phyloP scores from a whole-genome alignment of 768 basidiomycete species.

The Filobasidium wieringae region DNA sequence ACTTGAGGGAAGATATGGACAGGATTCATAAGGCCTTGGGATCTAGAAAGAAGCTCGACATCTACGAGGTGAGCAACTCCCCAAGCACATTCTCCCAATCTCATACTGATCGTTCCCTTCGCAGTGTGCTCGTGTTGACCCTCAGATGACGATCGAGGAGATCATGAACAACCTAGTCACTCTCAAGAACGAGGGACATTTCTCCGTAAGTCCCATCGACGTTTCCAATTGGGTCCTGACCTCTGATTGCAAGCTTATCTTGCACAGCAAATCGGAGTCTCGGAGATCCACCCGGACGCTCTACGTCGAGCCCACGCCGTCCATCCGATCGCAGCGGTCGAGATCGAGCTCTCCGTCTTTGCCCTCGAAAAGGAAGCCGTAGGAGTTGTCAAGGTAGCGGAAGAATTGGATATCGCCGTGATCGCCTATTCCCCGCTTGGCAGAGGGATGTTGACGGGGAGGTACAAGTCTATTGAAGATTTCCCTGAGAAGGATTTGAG shows the following conservation, averaged over 20 bases:
- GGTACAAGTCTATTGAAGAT: slow-evolving; percentile 34
- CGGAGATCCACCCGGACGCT: slow-evolving; percentile 46
- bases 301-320: slow-evolving; percentile 43
- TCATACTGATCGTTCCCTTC: no score
- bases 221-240: not conserved
- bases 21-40: slow-evolving; percentile 44
- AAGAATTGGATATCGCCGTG: slow-evolving; percentile 51
- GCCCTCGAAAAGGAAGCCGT: slow-evolving; percentile 48
- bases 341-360: slow-evolving; percentile 59
- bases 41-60: slow-evolving; percentile 49
- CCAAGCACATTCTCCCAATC: no score
- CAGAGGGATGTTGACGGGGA: slow-evolving; percentile 38
- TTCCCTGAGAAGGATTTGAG: slow-evolving; percentile 43
- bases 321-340: slow-evolving; percentile 50
- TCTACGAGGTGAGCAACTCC: slow-evolving; percentile 51
- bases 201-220: slow-evolving; percentile 27
- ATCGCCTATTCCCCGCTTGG: slow-evolving; percentile 49
- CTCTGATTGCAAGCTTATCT: not conserved
- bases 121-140: slow-evolving; percentile 35
- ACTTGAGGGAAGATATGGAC: slow-evolving; percentile 46
- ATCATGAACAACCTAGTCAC: slow-evolving; percentile 41
- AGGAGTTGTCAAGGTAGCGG: slow-evolving; percentile 47
- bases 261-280: slow-evolving; percentile 48
- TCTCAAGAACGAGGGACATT: slow-evolving; percentile 49
- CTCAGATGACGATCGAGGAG: slow-evolving; percentile 44